Evolutionary conservation across 805 yeast genomes (phyloP).

Genomic region (Saturnispora zaruensis): DNA sequence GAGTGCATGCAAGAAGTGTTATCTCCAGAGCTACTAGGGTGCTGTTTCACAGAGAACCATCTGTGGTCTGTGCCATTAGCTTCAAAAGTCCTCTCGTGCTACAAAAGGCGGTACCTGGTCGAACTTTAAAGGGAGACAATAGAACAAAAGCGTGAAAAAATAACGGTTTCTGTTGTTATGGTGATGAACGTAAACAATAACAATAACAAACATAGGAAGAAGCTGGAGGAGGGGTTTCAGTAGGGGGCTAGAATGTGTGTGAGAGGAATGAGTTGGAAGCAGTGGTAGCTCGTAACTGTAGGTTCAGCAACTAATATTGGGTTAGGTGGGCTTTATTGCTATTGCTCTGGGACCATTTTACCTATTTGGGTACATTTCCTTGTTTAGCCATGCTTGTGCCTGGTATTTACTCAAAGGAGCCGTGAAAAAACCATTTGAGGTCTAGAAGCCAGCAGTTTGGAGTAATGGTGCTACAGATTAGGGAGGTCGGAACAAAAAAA

Average conservation of each 20-base stretch:
- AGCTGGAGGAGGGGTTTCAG: not conserved
- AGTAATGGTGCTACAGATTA: not conserved
- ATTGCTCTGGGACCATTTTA: not conserved
- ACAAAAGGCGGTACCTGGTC: not conserved
- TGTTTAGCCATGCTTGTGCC: not conserved
- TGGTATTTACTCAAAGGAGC: not conserved
- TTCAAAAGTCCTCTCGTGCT: not conserved
- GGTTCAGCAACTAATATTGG: too few relatives aligned
- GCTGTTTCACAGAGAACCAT: too few relatives aligned
- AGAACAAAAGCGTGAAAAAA: not conserved
- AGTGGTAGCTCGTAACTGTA: too few relatives aligned
- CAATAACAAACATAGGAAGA: not conserved
- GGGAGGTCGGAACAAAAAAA: not conserved
- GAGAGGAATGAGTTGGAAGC: too few relatives aligned
- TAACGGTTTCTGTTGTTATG: not conserved
- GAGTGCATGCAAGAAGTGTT: too few relatives aligned
- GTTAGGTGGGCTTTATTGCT: too few relatives aligned
- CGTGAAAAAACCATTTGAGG: not conserved
- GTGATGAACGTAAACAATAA: not conserved
- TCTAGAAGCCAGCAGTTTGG: not conserved
- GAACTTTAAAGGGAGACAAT: not conserved
- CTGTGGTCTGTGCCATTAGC: too few relatives aligned
- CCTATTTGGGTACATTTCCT: not conserved
- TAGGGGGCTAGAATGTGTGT: too few relatives aligned
- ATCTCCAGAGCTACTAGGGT: not conserved